Evolutionary conservation across 257 asterid species (phyloP), one percentile per base, ranked within the genome.

Genomic region (Rubia yunnanensis): DNA sequence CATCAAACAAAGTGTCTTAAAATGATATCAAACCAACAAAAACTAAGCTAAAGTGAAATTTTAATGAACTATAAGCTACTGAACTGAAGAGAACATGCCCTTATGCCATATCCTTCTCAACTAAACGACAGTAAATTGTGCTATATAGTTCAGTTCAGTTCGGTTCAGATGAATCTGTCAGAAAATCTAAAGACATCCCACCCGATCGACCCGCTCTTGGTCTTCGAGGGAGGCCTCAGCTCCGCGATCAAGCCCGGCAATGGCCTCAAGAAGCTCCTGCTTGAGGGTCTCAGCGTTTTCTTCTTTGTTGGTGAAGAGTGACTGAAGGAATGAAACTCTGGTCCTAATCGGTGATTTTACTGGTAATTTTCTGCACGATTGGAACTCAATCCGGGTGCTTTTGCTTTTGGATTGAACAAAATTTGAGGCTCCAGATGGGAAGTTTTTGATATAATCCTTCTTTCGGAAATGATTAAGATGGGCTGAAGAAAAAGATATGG

Each of bases 171-270:
- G n/a, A n/a, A n/a, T n/a, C n/a, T n/a, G n/a, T n/a, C n/a, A n/a
- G n/a, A n/a, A n/a, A n/a, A n/a, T n/a, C n/a, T n/a, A n/a, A n/a
- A n/a, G n/a, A n/a, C n/a, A 3, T 17, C 7, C 32, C 32, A 74
- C 87, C 83, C 77, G 73, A 65, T 83, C 85, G 28, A 83, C 69
- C 14, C 66, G 80, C 69, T 52, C 73, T 72, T 83, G 89, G 38
- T 85, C 89, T 61, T 83, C 80, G 9, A 78, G 68, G 24, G 84
- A 77, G 52, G 92, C 87, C 50, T 77, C 79, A 44, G 83, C 89
- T 20, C 92, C 92, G 5, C 92, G 89, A 78, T 83, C 87, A 17
- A 85, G 83, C 3, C 85, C 81, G 66, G 67, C 75, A 62, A 85
- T 79, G 13, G 87, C 83, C 63, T 81, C 80, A 5, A 85, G 70